phyloP scores from a whole-genome alignment of 202 grass and related monocot species.

The Schoenoplectus triqueter region DNA sequence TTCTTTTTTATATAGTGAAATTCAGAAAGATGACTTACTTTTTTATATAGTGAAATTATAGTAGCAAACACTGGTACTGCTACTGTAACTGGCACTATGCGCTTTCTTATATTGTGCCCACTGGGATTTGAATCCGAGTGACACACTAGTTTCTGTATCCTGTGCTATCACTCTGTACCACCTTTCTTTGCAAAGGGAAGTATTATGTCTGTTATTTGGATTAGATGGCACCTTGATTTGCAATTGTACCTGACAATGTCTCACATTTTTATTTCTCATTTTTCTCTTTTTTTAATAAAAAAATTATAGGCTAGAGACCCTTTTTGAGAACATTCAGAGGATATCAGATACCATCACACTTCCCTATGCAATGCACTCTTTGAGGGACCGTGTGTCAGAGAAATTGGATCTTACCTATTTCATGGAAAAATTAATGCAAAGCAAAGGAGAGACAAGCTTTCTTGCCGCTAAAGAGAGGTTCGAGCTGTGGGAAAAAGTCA shows the following conservation, averaged over 20 bases:
- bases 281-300: not conserved
- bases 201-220: not conserved
- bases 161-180: not conserved
- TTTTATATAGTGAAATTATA: not conserved
- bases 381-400: slow-evolving; percentile 59
- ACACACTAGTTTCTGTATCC: not conserved
- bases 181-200: not conserved
- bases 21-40: not conserved
- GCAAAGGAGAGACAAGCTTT: slow-evolving; percentile 57
- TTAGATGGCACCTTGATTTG: slow-evolving; percentile 21
- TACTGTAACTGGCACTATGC: not conserved
- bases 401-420: slow-evolving; percentile 77
- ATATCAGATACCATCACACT: slow-evolving; percentile 80
- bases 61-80: not conserved
- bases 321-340: slow-evolving; percentile 84
- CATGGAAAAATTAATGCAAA: slow-evolving; percentile 80
- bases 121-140: not conserved
- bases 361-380: slow-evolving; percentile 85
- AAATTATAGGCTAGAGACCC: slow-evolving; percentile 64
- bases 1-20: too few relatives aligned
- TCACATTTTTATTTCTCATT: not conserved
- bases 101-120: not conserved
- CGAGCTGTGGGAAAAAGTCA: slow-evolving; percentile 84
- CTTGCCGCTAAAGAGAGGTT: slow-evolving; percentile 60
- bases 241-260: not conserved